phyloP scores from a whole-genome alignment of 2,329 filamentous ascomycete species.

The Penicillium sp. region DNA sequence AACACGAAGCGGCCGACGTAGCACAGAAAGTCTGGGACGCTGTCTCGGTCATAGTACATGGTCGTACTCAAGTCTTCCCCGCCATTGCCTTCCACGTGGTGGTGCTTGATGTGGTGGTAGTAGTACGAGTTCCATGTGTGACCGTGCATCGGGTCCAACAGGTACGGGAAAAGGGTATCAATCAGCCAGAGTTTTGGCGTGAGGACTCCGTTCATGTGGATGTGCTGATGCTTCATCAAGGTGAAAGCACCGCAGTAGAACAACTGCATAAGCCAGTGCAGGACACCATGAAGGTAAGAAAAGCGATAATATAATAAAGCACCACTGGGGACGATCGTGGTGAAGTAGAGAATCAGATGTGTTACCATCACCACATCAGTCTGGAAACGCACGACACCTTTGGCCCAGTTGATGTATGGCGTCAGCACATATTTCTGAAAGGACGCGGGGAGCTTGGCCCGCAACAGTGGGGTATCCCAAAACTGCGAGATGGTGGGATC shows the following conservation, averaged over 20 bases:
- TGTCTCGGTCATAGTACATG: slow-evolving; percentile 73
- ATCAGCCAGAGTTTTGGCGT: slow-evolving; percentile 56
- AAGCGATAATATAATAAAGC: slow-evolving; percentile 66
- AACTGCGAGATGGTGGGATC: slow-evolving; percentile 58
- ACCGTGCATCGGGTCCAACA: slow-evolving; percentile 74
- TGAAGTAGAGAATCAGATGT: slow-evolving; percentile 71
- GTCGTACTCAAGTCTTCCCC: slow-evolving; percentile 75
- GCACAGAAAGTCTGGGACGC: slow-evolving; percentile 64
- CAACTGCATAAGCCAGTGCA: slow-evolving; percentile 66
- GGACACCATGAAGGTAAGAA: slow-evolving; percentile 65
- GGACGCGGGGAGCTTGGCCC: slow-evolving; percentile 33
- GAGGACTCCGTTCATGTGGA: slow-evolving; percentile 73
- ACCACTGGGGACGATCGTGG: slow-evolving; percentile 70
- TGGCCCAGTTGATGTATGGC: slow-evolving; percentile 61
- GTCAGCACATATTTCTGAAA: slow-evolving; percentile 55
- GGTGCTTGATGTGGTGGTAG: slow-evolving; percentile 84
- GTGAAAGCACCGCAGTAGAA: slow-evolving; percentile 75
- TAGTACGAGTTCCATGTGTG: slow-evolving; percentile 86
- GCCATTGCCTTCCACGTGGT: slow-evolving; percentile 80
- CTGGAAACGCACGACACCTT: slow-evolving; percentile 60
- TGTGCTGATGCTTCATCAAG: slow-evolving; percentile 82
- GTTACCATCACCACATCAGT: slow-evolving; percentile 79
- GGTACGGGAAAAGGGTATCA: slow-evolving; percentile 69
- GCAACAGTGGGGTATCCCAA: slow-evolving; percentile 53
- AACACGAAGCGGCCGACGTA: slow-evolving; percentile 75